These are phyloP conservation scores for Phanerochaete carnosa DNA, from an alignment of 768 basidiomycete genomes.

Conservation along the genomic window DNA sequence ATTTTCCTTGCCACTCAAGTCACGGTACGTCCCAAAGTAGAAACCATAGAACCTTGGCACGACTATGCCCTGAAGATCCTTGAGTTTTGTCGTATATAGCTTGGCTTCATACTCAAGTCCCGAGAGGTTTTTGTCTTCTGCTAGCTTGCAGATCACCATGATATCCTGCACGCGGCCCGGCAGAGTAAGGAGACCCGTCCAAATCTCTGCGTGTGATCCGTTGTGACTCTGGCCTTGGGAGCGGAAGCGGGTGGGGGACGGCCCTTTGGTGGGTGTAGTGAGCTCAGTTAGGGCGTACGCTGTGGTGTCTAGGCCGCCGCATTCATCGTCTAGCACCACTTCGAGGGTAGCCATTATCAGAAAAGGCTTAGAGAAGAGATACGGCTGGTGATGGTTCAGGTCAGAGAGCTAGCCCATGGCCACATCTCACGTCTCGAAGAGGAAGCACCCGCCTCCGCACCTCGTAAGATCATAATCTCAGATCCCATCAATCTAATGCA, in stretches of 20 bases:
- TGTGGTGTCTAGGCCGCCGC: background rate
- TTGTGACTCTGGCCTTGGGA: background rate
- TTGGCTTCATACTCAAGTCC: background rate
- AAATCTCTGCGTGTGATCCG: background rate
- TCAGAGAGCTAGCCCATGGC: too few relatives aligned
- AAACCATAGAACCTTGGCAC: background rate
- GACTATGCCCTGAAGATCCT: background rate
- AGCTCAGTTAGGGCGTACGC: background rate
- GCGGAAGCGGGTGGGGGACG: background rate
- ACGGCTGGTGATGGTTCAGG: background rate
- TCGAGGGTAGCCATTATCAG: background rate
- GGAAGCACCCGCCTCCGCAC: background rate
- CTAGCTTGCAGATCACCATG: background rate
- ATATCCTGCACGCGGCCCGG: background rate
- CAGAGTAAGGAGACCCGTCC: background rate
- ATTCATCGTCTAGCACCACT: background rate
- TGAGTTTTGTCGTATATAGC: background rate
- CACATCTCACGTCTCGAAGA: background rate
- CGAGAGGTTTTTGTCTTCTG: background rate
- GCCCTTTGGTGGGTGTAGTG: background rate
- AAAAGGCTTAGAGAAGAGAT: too few relatives aligned
- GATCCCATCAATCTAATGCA: background rate
- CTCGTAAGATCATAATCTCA: background rate
- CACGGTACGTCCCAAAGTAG: background rate
- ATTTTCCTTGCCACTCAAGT: background rate